Base-by-base conservation (phyloP, 352 stramenopile species). In the Phytophthora pistaciae region DNA sequence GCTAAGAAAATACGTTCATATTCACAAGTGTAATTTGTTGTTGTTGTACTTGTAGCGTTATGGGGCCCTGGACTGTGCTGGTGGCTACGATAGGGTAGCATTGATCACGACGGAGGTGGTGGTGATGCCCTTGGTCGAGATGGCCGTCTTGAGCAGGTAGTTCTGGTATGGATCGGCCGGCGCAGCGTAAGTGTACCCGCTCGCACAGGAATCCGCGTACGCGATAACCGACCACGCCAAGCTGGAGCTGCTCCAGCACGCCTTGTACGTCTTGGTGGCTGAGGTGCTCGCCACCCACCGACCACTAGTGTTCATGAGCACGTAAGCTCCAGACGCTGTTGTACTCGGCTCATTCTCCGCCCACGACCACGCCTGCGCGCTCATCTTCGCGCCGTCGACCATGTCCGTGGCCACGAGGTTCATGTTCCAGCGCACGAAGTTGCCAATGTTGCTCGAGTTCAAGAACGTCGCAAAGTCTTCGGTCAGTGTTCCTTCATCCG, bases 341-440 rank as follows among this genome's bases (percentile, higher is more conserved):
- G 63, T 74, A 31, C 55, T 71, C 0, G 83, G 83, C 33, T 91
- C 78, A 25, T 80, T 80, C 49, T 82, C 76, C 0, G 72, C 77
- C 77, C 82, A 91, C 2, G 72, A 80, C 83, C 83, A 91, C 2
- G 77, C 70, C 59, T 84, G 77, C 5, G 74, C 75, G 27, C 65
- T 62, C 70, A 89, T 82, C 56, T 88, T 85, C 6, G 82, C 72
- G 31, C 74, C 70, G 33, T 89, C 82, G 2, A 88, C 54, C 29
- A 65, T 68, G 40, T 87, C 76, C 1, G 80, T 65, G 18, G 81
- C 77, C 10, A 91, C 72, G 13, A 91, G 67, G 50, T 90, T 85
- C 42, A 85, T 50, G 63, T 88, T 85, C 80, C 78, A 87, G 3
- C 82, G 73, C n/a, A 90, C 68, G 58, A 78, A 86, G 54, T 84